Base-by-base conservation (phyloP, 2,329 filamentous ascomycete genomes). In the Fusarium nurragi region DNA sequence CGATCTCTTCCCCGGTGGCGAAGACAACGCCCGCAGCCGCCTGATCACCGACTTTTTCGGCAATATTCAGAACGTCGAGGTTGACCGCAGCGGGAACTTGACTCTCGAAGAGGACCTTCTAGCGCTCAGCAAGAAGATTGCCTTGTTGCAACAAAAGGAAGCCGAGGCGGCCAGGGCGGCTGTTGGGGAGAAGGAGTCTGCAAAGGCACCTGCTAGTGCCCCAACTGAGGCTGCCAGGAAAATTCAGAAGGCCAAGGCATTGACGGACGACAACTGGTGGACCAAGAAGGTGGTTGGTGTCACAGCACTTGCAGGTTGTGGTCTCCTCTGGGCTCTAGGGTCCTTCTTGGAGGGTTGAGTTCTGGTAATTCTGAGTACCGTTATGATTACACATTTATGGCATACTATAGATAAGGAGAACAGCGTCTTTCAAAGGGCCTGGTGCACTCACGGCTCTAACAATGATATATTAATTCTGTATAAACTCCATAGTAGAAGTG, bases 1-100 rank as follows among this genome's bases (percentile, higher is more conserved):
- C 83, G 95, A 99, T 76, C 80, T 99, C n/a, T 98, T 99, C 77
- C 88, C 86, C 0, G 94, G 93, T 12, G 94, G 93, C 8, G 91
- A 93, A 69, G 82, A 88, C 9, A 89, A 85, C 11, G 94, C 92
- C 1, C 86, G 94, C 51, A 87, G 90, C 69, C 88, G 94, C 38
- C 84, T 95, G 26, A 88, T 99, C 37, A 96, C 97, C 71, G 95
- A 99, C 76, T 99, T 99, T 79, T 98, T 99, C 66, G 95, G 95
- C 22, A 99, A 98, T 75, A 93, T 98, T 14, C 95, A 99, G 76
- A 97, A 94, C 69, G 94, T 99, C 5, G 95, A 98, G 78, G 88
- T 98, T 5, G 92, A 95, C 67, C 84, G 83, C 23, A 80, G 82
- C 40, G 83, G 85, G 56, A 85, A 84, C 59, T 78, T 81, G 51